A percentile compares a stretch with the other conserved stretches of the same genome.
These are phyloP conservation scores for Coemansia sp. DNA, from an alignment of 192 early-diverging fungal genomes.

Conservation along the genomic window DNA sequence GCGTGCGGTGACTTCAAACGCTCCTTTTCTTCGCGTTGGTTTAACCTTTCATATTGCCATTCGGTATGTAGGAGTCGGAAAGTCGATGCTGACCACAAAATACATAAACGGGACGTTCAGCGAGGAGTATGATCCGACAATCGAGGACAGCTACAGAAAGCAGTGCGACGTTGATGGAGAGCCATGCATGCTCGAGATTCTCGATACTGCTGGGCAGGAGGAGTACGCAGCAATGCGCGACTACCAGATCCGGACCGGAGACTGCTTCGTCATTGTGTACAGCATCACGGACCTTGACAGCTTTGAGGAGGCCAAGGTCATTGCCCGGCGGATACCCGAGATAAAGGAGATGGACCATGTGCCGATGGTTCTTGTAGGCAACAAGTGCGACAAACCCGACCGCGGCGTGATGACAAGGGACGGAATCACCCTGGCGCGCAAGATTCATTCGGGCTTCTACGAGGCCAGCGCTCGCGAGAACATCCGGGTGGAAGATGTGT, in stretches of 20 bases:
- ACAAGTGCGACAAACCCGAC: constrained; percentile 87
- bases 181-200: constrained; percentile 81
- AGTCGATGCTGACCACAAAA: constrained; percentile 89
- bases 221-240: constrained; percentile 80
- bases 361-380: constrained; percentile 82
- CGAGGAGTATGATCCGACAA: constrained; percentile 94
- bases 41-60: not conserved
- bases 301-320: constrained; percentile 71
- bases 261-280: constrained; percentile 86
- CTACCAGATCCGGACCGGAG: constrained; percentile 86
- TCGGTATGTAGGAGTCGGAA: constrained; percentile 61
- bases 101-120: constrained; percentile 93
- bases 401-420: constrained; percentile 67
- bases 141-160: constrained; percentile 89
- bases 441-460: constrained; percentile 72
- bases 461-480: constrained; percentile 87
- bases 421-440: constrained; percentile 65
- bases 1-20: constrained; percentile 7
- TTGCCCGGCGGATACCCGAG: constrained; percentile 73
- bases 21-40: not conserved
- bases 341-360: constrained; percentile 78
- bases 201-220: constrained; percentile 91
- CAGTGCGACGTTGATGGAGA: constrained; percentile 81
- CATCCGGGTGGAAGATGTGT: constrained; percentile 90
- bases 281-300: constrained; percentile 58